Evolutionary conservation across 2,329 filamentous ascomycete genomes (phyloP), one percentile per base, ranked within the genome.

Genomic region (Paecilomyces fulvus): DNA sequence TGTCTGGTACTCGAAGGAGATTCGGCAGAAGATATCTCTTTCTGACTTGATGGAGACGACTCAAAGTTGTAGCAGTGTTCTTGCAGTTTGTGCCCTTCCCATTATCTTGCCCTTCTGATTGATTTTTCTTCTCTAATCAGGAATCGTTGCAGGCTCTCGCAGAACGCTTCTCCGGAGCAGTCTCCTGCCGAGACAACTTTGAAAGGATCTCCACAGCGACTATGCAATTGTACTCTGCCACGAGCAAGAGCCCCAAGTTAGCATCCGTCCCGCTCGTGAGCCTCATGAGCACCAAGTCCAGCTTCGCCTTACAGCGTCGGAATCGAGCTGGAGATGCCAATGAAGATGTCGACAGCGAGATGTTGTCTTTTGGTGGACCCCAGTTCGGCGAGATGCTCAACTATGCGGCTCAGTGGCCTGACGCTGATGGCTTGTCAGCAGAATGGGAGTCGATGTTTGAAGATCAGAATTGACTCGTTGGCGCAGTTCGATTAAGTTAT

Each of bases 1-100:
- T 52, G 58, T 72, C 52, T 71, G 69, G 68, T 63, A 70, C 5
- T 70, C 67, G 1, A 59, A 62, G 20, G 66, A 69, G 14, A 62
- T 71, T 12, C 68, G 66, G n/a, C 60, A 65, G 50, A 55, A 55
- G 48, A 54, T 60, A 50, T 50, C 61, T 52, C 48, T 64, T 57
- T 23, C 56, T 54, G 56, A 56, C 56, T 60, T 57, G 30, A 67
- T 65, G 52, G 61, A 64, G 6, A 64, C 66, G 3, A 61, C 67
- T 31, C 68, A 71, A 49, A 63, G 65, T 50, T 70, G 69, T 56
- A 64, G 63, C 14, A 43, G 37, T 10, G 37, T 43, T 43, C 37
- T 43, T 20, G 37, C 37, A 1, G 14, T 43, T 20, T 7, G 14
- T 43, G 1, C 14, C 5, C 5, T 17, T 20, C 4, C 8, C 14